phyloP scores from a whole-genome alignment of 768 basidiomycete genomes.

The Calocybe gangraenosa region DNA sequence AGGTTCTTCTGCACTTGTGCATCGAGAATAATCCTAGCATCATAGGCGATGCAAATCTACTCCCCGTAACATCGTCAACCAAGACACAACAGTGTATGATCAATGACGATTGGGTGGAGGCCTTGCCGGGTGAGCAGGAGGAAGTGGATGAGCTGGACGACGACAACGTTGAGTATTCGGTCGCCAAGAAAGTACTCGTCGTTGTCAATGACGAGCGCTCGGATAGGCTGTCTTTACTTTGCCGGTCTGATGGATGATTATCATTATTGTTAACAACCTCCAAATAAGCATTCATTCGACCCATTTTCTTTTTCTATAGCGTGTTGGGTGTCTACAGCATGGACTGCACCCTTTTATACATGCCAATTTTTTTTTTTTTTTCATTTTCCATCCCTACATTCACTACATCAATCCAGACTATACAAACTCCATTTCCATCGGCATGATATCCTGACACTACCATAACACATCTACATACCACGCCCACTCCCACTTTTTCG shows the following conservation, averaged over 20 bases:
- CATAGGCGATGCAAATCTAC: not conserved
- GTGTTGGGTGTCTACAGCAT: too few species aligned
- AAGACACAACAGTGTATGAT: slow-evolving; percentile 19
- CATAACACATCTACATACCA: too few species aligned
- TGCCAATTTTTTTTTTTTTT: too few species aligned
- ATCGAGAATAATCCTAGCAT: slow-evolving; percentile 17
- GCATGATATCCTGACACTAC: too few species aligned
- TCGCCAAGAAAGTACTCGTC: slow-evolving; percentile 8
- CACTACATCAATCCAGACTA: too few species aligned
- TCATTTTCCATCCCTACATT: too few species aligned
- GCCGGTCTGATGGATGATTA: slow-evolving; percentile 6
- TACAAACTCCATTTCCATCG: too few species aligned
- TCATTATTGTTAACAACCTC: slow-evolving; percentile 1
- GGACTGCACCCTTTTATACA: too few species aligned
- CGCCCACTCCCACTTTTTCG: too few species aligned
- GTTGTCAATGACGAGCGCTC: slow-evolving; percentile 14
- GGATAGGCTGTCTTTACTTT: slow-evolving; percentile 4
- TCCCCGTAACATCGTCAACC: not conserved
- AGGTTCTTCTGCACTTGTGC: slow-evolving; percentile 42
- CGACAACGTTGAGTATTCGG: slow-evolving; percentile 10
- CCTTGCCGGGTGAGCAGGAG: slow-evolving; percentile 9
- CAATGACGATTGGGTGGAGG: slow-evolving; percentile 16
- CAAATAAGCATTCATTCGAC: too few species aligned
- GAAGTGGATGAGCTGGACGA: slow-evolving; percentile 9
- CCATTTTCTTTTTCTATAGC: not conserved